phyloP scores from a whole-genome alignment of 106 monocot genomes.

The Hemerocallis citrina region DNA sequence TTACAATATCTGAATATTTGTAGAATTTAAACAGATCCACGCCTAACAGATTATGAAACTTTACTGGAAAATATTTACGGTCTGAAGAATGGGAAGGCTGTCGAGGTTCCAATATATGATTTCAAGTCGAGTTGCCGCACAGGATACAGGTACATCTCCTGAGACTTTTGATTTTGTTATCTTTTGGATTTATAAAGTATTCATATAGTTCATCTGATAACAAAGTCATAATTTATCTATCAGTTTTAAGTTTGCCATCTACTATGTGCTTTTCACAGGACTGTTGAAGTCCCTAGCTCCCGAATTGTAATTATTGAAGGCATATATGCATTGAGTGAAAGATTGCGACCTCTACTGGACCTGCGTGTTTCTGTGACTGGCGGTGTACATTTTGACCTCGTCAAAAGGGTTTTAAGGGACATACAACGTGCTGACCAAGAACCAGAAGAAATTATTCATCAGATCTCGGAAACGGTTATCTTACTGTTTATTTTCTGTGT shows the following conservation, averaged over 20 bases:
- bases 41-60: slow-evolving; percentile 20
- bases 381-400: slow-evolving; percentile 91
- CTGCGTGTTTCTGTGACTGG: slow-evolving; percentile 89
- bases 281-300: slow-evolving; percentile 71
- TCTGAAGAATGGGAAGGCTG: slow-evolving; percentile 10
- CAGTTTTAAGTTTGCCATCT: neutral
- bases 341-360: slow-evolving; percentile 58
- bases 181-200: neutral
- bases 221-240: neutral
- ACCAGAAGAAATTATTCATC: slow-evolving; percentile 94
- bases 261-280: slow-evolving; percentile 31
- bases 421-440: slow-evolving; percentile 91
- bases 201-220: neutral
- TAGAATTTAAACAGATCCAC: slow-evolving; percentile 10
- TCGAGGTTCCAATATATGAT: slow-evolving; percentile 21
- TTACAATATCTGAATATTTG: slow-evolving; percentile 1
- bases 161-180: neutral
- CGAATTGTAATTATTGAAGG: slow-evolving; percentile 84
- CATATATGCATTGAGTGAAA: slow-evolving; percentile 86
- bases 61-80: slow-evolving; percentile 18
- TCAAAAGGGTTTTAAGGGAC: slow-evolving; percentile 87
- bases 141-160: slow-evolving; percentile 13
- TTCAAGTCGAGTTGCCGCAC: slow-evolving; percentile 13
- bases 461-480: slow-evolving; percentile 83
- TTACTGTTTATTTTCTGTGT: slow-evolving; percentile 5